Evolutionary conservation across 2,329 filamentous ascomycete species (phyloP).

Genomic region (Pseudocercospora crystallina): DNA sequence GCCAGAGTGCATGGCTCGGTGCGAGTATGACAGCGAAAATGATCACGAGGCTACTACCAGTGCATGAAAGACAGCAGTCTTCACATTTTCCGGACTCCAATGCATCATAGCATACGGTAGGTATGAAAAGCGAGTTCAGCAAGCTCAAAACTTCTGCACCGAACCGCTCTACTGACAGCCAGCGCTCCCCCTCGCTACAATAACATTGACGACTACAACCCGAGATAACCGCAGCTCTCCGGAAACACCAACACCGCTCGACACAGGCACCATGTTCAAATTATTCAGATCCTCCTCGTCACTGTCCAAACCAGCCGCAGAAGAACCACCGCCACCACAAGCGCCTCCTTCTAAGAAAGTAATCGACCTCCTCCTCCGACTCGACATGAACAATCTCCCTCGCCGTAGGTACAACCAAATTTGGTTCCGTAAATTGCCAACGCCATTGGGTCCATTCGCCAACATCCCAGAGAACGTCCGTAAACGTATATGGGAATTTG

Average conservation of each 20-base stretch:
- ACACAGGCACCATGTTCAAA: too few relatives aligned
- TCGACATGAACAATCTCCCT: background rate
- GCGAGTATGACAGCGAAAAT: background rate
- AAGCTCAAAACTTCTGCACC: too few relatives aligned
- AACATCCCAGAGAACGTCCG: background rate
- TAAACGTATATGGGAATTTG: conserved; percentile 4
- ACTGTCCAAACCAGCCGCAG: too few relatives aligned
- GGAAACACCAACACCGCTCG: too few relatives aligned
- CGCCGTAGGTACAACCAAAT: conserved; percentile 1
- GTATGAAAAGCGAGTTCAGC: conserved; percentile 6
- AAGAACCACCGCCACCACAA: too few relatives aligned
- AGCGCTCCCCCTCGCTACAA: too few relatives aligned
- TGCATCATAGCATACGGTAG: conserved; percentile 4
- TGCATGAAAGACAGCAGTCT: background rate
- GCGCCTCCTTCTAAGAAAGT: too few relatives aligned
- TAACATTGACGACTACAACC: background rate
- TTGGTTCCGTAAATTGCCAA: conserved; percentile 8
- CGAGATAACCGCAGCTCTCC: background rate
- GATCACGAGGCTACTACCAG: background rate
- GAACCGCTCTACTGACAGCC: too few relatives aligned
- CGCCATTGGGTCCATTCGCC: conserved; percentile 8
- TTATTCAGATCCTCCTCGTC: too few relatives aligned
- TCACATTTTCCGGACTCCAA: background rate
- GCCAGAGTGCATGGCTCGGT: background rate
- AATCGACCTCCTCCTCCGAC: background rate